These are phyloP conservation scores for Trichoderma sp. DNA, from an alignment of 2,329 filamentous ascomycete species.

Conservation along the genomic window DNA sequence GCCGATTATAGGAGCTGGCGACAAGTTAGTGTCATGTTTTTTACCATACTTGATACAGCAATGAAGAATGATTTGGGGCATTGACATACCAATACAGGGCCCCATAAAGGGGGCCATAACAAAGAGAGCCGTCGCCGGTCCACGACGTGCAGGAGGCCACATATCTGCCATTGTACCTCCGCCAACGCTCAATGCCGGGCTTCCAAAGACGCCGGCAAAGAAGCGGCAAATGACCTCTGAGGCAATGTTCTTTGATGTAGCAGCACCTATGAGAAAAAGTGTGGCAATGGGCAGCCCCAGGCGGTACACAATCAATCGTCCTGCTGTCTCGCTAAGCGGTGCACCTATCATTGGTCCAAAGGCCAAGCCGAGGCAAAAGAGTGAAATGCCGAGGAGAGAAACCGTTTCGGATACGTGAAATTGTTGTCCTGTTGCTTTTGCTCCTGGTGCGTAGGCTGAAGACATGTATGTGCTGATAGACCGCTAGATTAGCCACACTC, in stretches of 20 bases:
- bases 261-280: conserved; percentile 65
- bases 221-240: conserved; percentile 73
- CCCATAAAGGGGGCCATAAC: conserved; percentile 24
- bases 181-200: conserved; percentile 73
- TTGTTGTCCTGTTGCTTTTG: conserved; percentile 1
- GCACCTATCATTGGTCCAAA: conserved; percentile 80
- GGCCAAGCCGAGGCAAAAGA: conserved; percentile 74
- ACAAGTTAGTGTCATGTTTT: background rate
- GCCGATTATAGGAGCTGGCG: conserved; percentile 24
- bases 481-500: background rate
- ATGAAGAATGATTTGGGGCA: background rate
- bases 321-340: conserved; percentile 67
- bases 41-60: background rate
- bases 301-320: conserved; percentile 70
- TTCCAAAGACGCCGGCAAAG: conserved; percentile 67
- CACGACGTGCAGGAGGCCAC: conserved; percentile 12
- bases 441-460: conserved; percentile 17
- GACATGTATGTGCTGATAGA: conserved; percentile 17
- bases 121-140: conserved; percentile 14
- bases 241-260: conserved; percentile 61
- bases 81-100: conserved; percentile 21
- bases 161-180: conserved; percentile 71
- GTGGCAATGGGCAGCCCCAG: conserved; percentile 66
- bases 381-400: conserved; percentile 46
- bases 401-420: conserved; percentile 25